These are phyloP conservation scores for Rhododendron ferrugineum DNA, from an alignment of 148 eudicot species.

Conservation along the genomic window DNA sequence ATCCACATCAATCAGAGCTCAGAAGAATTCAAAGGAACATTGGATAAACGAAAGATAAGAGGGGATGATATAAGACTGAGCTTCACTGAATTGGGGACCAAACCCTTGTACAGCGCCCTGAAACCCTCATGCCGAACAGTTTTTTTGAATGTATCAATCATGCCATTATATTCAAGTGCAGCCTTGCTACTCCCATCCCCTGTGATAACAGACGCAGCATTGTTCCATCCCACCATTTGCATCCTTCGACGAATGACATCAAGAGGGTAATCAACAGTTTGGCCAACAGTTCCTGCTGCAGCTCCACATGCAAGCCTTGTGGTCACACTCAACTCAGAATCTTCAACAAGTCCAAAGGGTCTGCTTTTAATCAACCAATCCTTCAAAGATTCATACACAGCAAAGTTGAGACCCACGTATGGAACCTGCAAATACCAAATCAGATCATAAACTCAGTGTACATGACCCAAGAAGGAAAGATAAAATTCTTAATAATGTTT, in stretches of 20 bases:
- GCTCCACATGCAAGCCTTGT: conserved; percentile 95
- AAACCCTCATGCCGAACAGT: conserved; percentile 75
- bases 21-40: not conserved
- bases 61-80: conserved; percentile 32
- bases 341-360: conserved; percentile 60
- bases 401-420: conserved; percentile 91
- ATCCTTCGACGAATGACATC: conserved; percentile 89
- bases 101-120: conserved; percentile 82
- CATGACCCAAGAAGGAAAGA: not conserved
- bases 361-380: conserved; percentile 66
- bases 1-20: not conserved
- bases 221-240: conserved; percentile 96
- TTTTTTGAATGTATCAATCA: conserved; percentile 83
- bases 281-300: conserved; percentile 86
- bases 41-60: not conserved
- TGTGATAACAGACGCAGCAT: conserved; percentile 64
- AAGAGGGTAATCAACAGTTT: conserved; percentile 91
- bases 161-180: conserved; percentile 70
- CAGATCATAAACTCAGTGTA: not conserved
- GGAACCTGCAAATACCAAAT: conserved; percentile 51
- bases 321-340: conserved; percentile 61
- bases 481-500: not conserved
- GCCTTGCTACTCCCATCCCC: conserved; percentile 70
- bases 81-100: conserved; percentile 95
- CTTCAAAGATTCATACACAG: conserved; percentile 87